Percentiles rank a stretch among this genome's conserved stretches.
phyloP scores from a whole-genome alignment of 2,329 filamentous ascomycete genomes.

The Sclerotinia spermophila region DNA sequence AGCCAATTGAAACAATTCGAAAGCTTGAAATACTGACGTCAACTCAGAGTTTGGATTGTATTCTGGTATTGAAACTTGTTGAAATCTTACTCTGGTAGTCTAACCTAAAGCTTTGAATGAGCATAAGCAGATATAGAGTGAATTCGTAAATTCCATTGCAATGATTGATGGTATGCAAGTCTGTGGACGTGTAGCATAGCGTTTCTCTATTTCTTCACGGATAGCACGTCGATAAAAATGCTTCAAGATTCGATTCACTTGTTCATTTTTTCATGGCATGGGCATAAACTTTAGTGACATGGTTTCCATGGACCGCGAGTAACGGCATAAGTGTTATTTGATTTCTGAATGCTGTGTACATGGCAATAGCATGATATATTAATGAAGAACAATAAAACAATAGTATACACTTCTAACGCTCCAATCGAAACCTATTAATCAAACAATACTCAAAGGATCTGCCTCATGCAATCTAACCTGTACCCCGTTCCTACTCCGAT shows the following conservation, averaged over 20 bases:
- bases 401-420: background rate
- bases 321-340: background rate
- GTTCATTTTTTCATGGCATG: background rate
- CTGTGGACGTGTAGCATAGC: background rate
- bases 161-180: background rate
- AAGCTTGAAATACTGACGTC: background rate
- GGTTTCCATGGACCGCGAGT: background rate
- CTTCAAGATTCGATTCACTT: background rate
- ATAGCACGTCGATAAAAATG: background rate
- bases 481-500: conserved; percentile 26
- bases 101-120: background rate
- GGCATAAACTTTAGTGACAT: background rate
- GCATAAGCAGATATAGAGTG: background rate
- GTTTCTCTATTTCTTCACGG: background rate
- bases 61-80: background rate
- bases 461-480: conserved; percentile 24
- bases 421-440: background rate
- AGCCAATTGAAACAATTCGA: background rate
- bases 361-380: background rate
- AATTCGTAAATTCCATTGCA: background rate
- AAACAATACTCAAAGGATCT: background rate
- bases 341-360: background rate
- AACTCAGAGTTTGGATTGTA: background rate
- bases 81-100: background rate
- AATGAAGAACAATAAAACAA: background rate